These are phyloP conservation scores for Hippophae tibetana DNA, from an alignment of 306 rosid species.

Conservation along the genomic window DNA sequence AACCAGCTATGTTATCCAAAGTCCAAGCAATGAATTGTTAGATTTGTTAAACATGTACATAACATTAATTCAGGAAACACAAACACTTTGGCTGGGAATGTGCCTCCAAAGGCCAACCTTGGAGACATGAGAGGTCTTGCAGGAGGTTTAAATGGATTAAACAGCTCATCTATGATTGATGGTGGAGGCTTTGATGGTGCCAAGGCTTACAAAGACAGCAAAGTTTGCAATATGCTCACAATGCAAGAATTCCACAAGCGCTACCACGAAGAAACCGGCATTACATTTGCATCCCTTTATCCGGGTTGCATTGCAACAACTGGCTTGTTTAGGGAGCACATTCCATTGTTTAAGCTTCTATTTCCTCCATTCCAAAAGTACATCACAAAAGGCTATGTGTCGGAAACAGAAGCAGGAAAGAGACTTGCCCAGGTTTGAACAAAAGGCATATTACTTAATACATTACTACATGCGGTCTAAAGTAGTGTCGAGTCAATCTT, in stretches of 20 bases:
- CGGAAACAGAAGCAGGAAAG: slow-evolving; percentile 91
- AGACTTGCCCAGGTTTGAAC: slow-evolving; percentile 92
- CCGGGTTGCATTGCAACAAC: not conserved
- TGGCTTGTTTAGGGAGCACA: not conserved
- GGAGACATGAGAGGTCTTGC: slow-evolving; percentile 49
- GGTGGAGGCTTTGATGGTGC: not conserved
- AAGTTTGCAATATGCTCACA: not conserved
- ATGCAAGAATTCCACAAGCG: not conserved
- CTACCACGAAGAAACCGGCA: slow-evolving; percentile 29
- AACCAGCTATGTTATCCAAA: not conserved
- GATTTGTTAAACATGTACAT: slow-evolving; percentile 2
- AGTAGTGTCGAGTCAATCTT: too few relatives aligned
- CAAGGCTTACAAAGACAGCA: not conserved
- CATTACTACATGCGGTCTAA: not conserved
- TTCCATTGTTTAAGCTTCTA: slow-evolving; percentile 32
- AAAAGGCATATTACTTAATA: not conserved
- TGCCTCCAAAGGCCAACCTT: not conserved
- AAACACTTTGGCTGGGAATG: not conserved
- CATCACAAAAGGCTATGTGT: slow-evolving; percentile 91
- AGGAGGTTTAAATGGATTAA: not conserved
- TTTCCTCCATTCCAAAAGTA: slow-evolving; percentile 98
- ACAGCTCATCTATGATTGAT: not conserved
- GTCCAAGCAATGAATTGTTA: not conserved
- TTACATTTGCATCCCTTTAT: slow-evolving; percentile 43
- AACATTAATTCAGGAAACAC: not conserved